phyloP scores from a whole-genome alignment of 805 yeast species.

The Nakazawaea molendinolei region DNA sequence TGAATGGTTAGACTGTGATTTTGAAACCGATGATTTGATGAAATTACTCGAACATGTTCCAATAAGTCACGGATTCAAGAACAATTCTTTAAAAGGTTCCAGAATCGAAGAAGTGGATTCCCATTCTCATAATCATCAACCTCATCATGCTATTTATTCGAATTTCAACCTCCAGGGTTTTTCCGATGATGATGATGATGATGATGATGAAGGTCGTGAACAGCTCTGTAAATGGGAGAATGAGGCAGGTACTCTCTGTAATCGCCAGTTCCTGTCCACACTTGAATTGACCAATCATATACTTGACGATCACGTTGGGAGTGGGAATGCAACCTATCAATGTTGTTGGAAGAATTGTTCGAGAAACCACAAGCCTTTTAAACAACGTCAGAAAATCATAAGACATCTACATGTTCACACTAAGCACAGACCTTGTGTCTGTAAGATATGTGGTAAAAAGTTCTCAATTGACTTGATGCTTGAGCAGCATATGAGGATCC shows the following conservation, averaged over 20 bases:
- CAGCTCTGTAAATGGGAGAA: conserved; percentile 34
- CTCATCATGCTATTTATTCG: conserved; percentile 7
- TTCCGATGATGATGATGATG: conserved; percentile 1
- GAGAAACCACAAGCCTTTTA: conserved; percentile 54
- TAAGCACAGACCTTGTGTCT: conserved; percentile 70
- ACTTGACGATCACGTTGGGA: conserved; percentile 59
- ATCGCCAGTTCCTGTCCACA: conserved; percentile 38
- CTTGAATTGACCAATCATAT: conserved; percentile 70
- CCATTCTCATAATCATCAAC: conserved; percentile 1
- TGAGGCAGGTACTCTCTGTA: conserved; percentile 37
- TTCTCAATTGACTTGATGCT: conserved; percentile 78
- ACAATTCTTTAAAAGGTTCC: too few relatives aligned
- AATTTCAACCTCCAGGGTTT: background rate
- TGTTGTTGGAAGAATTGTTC: conserved; percentile 81
- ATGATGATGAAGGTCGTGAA: conserved; percentile 9
- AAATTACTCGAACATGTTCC: conserved; percentile 56
- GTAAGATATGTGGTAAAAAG: conserved; percentile 58
- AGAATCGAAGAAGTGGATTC: conserved; percentile 15
- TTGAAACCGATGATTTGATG: conserved; percentile 43
- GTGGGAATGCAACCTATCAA: conserved; percentile 60
- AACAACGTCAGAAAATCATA: conserved; percentile 78
- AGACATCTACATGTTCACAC: conserved; percentile 90
- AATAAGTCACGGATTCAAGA: conserved; percentile 34
- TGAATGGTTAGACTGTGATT: conserved; percentile 74
- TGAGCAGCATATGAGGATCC: conserved; percentile 75